phyloP scores from a whole-genome alignment of 1,284 basidiomycete species.

The Ceratobasidium papillatum region DNA sequence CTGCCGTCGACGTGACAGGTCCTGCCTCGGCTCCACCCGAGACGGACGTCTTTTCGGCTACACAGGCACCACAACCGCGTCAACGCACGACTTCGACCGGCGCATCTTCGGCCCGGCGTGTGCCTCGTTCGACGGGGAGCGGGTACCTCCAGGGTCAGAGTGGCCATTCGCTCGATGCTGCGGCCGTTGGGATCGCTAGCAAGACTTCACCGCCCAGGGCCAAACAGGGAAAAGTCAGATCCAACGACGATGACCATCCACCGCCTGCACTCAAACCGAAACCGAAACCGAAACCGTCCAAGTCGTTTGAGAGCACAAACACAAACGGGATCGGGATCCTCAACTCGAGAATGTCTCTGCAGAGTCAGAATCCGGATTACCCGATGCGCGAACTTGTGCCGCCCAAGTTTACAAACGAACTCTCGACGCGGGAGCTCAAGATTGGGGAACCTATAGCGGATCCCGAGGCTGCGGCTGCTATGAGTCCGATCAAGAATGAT shows the following conservation, averaged over 20 bases:
- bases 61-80: slow-evolving; percentile 19
- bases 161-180: slow-evolving; percentile 34
- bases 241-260: slow-evolving; percentile 5
- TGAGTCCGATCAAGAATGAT: slow-evolving; percentile 77
- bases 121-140: slow-evolving; percentile 5
- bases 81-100: slow-evolving; percentile 32
- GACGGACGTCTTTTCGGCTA: background rate
- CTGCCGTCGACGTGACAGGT: slow-evolving; percentile 29
- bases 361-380: background rate
- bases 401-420: background rate
- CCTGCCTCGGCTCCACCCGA: slow-evolving; percentile 18
- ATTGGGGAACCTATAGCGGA: slow-evolving; percentile 35
- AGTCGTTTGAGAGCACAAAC: slow-evolving; percentile 1
- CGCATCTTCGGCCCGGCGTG: slow-evolving; percentile 9
- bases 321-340: background rate
- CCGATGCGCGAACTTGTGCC: slow-evolving; percentile 9
- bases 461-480: slow-evolving; percentile 71
- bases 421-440: slow-evolving; percentile 13
- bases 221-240: background rate
- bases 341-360: background rate
- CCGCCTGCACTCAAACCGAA: background rate
- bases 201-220: background rate
- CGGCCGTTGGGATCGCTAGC: slow-evolving; percentile 6
- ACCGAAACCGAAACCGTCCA: background rate
- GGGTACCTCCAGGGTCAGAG: slow-evolving; percentile 31